Base-by-base conservation (phyloP, 805 yeast genomes). In the Yarrowia deformans region DNA sequence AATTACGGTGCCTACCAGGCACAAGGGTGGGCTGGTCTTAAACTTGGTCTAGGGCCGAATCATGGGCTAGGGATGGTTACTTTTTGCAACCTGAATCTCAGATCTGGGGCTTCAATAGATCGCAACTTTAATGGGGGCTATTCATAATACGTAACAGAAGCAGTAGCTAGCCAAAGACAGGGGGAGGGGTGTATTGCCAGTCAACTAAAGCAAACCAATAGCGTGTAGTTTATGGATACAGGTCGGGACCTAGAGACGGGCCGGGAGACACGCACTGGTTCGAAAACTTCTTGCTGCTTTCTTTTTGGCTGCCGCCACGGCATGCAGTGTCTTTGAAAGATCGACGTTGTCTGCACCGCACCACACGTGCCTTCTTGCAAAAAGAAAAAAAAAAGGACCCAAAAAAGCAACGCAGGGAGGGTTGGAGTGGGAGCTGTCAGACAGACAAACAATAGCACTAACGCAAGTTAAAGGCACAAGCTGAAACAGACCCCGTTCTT, bases 21-120 rank as follows among this genome's bases (percentile, higher is more conserved):
- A 18, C 58, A 19, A 35, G 6, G 43, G 43, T 54, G 60, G 60
- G 60, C 60, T 54, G 60, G 60, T 10, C 29, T 4, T 6, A 9
- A 13, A 18, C 29, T 8, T 10, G 29, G 56, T 29, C 29, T 52
- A 52, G 42, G 56, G 40, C 4, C 29, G n/a, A 9, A 13, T 35
- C 29, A 16, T 10, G 29, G 56, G 40, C 29, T 52, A 52, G 42
- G 56, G 40, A 10, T 23, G 29, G 29, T 52, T 52, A 2, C 56
- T n/a, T 35, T 4, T 52, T 34, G 14, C 39, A 32, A 23, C 29
- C 29, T 23, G 29, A n/a, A 34, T 52, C 16, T 32, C 18, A 37
- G 60, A 54, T 54, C 60, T 54, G 60, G 60, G 60, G 60, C 39
- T 52, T 52, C 56, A 52, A 35, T 32, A n/a, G 56, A 52, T 52